A percentile compares a stretch with the other conserved stretches of the same genome.
Evolutionary conservation across 768 basidiomycete species (phyloP).

Genomic region (Solioccasus polychromus): DNA sequence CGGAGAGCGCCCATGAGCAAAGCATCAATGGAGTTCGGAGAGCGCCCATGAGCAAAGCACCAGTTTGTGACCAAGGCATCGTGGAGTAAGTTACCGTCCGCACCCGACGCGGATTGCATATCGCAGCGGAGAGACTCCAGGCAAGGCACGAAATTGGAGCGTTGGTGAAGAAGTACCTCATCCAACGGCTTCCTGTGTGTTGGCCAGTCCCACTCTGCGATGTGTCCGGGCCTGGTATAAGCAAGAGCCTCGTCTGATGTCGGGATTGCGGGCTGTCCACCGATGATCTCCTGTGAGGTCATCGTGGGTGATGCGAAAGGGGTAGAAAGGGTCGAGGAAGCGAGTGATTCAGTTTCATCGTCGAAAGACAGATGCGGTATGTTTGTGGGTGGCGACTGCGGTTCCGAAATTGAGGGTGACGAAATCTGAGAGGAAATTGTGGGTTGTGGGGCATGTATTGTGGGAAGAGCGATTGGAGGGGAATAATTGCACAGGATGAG

Average conservation of each 20-base stretch:
- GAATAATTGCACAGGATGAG: constrained; percentile 33
- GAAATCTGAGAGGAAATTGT: neutral
- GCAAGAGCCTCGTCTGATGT: neutral
- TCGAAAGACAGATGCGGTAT: neutral
- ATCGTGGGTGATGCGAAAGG: constrained; percentile 21
- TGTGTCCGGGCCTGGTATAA: neutral
- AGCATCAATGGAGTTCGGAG: constrained; percentile 19
- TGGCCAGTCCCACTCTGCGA: constrained; percentile 27
- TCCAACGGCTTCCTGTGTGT: neutral
- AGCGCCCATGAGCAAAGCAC: constrained; percentile 59
- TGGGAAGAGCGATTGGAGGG: constrained; percentile 20
- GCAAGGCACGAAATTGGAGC: neutral
- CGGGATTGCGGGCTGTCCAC: constrained; percentile 23
- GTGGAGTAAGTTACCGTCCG: constrained; percentile 39
- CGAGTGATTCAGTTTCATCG: constrained; percentile 21
- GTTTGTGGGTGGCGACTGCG: neutral
- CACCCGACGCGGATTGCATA: neutral
- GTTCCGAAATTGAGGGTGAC: neutral
- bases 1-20: constrained; percentile 34
- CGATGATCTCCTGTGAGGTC: constrained; percentile 22
- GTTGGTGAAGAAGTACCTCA: neutral
- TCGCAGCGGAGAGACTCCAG: constrained; percentile 23
- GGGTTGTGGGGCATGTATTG: constrained; percentile 3
- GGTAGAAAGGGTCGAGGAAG: constrained; percentile 29
- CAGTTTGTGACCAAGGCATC: constrained; percentile 63